Evolutionary conservation across 129 eudicot genomes (phyloP), one percentile per base, ranked within the genome.

Genomic region (Helianthus tuberosus): DNA sequence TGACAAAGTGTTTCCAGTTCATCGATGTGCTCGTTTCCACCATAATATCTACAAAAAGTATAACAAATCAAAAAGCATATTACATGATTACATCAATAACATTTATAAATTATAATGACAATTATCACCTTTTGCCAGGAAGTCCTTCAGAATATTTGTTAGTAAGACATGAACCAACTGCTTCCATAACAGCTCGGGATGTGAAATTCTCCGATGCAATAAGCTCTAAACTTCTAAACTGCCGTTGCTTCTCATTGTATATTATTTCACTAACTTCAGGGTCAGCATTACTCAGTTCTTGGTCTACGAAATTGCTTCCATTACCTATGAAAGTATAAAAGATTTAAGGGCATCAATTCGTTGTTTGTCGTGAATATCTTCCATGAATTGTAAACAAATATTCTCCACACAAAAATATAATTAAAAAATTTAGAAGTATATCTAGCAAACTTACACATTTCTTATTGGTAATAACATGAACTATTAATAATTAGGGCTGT

Each of bases 141-240:
- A 94, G 81, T 41, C 98, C 98, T 85, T 94, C 98, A 61, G 98
- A 94, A 54, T 93, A 93, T 74, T 93, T 93, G 82, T 90, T 94
- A 25, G 98, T 94, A 65, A 94, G 93, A 78, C 97, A 90, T 61
- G 98, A 94, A 73, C 98, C 97, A 66, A 90, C 98, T 63, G 97
- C 98, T 77, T 94, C 98, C 98, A 94, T 94, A 52, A 90, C 98
- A 52, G 98, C 98, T 72, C 96, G 89, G 23, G 92, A 94, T 6
- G 98, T 94, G 83, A 90, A 94, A 77, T 94, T 94, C 82, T 94
- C 98, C 1, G 98, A 94, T 15, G 98, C 98, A 77, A 94, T 94
- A 83, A 94, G 96, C 74, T 88, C 97, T 73, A 94, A 85, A 64
- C 93, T 85, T 83, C 83, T 85, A 73, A 88, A 90, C 70, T 94